Evolutionary conservation across 208 protist species (phyloP), one percentile per base, ranked within the genome.

Genomic region (Leishmania major): DNA sequence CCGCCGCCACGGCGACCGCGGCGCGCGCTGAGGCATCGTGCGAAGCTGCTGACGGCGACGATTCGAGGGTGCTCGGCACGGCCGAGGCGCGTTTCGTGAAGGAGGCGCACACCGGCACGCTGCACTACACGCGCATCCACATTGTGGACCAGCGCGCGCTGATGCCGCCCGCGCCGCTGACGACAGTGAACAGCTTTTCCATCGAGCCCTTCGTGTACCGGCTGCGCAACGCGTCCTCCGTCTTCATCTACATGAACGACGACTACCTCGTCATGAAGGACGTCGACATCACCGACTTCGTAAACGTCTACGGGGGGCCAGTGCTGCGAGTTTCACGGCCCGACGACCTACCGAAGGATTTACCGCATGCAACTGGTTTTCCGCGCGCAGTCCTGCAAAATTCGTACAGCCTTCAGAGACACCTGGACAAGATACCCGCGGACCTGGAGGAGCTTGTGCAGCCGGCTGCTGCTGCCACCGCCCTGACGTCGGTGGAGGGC

Each of bases 251-350:
- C 79, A 70, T 82, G 71, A 82, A 82, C 71, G 79, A 82, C 69
- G 79, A 82, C 79, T 82, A 82, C 71, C 71, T 82, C 35, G 10
- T 82, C 57, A 82, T 82, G 79, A 76, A 77, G 71, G 79, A 77
- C 71, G 79, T 82, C 10, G 79, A 82, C 71, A 45, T 82, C 28
- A 37, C 13, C 2, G 79, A 82, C 57, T 72, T 82, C 25, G 71
- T 82, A 43, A 82, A 82, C 57, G 59, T 35, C 25, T 82, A 49
- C 13, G 67, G 67, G 0, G 67, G 67, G 7, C 67, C 67, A 37
- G 13, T 73, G 67, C 67, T 73, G 35, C 57, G 57, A 22, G 57
- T 62, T 62, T 62, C 57, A 62, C 25, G 25, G 25, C 57, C 57
- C 7, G 25, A n/a, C 17, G 7, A 62, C 17, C 57, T 62, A n/a